A percentile compares a stretch with the other conserved stretches of the same genome.
phyloP scores from a whole-genome alignment of 2,329 filamentous ascomycete genomes.

The Talaromyces sp. region DNA sequence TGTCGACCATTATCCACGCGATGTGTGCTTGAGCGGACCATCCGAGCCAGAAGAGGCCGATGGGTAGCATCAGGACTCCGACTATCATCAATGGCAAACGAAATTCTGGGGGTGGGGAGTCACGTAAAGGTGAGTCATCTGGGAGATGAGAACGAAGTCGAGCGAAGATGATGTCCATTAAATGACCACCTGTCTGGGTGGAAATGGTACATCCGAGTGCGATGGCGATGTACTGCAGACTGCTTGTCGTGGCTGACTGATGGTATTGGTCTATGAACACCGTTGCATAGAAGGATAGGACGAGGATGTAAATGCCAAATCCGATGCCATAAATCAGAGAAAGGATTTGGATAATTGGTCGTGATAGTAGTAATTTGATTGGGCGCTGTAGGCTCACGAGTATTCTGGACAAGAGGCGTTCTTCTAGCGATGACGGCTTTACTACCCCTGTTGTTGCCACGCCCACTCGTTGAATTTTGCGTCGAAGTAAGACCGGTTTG shows the following conservation, averaged over 20 bases:
- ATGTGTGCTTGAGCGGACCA: slow-evolving; percentile 53
- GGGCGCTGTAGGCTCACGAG: slow-evolving; percentile 1
- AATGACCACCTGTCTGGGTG: slow-evolving; percentile 4
- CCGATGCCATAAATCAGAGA: slow-evolving; percentile 7
- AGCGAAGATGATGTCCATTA: slow-evolving; percentile 14
- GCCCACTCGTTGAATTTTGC: slow-evolving; percentile 32
- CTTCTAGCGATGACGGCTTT: background rate
- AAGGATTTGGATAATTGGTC: slow-evolving; percentile 8
- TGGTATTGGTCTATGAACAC: slow-evolving; percentile 15
- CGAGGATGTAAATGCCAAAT: slow-evolving; percentile 14
- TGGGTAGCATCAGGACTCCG: slow-evolving; percentile 52
- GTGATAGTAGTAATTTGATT: background rate
- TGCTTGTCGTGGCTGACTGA: slow-evolving; percentile 11
- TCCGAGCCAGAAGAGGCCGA: slow-evolving; percentile 57
- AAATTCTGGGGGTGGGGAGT: slow-evolving; percentile 46
- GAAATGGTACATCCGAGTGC: slow-evolving; percentile 12
- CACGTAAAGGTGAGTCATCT: slow-evolving; percentile 23
- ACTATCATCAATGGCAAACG: slow-evolving; percentile 55
- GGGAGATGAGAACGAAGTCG: slow-evolving; percentile 8
- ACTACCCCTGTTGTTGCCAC: background rate
- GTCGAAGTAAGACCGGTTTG: slow-evolving; percentile 40
- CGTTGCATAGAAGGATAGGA: slow-evolving; percentile 12
- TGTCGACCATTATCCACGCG: slow-evolving; percentile 60
- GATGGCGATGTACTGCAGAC: slow-evolving; percentile 17
- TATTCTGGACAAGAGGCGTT: slow-evolving; percentile 3